Base-by-base conservation (phyloP, 306 rosid species). In the Bauhinia variegata region DNA sequence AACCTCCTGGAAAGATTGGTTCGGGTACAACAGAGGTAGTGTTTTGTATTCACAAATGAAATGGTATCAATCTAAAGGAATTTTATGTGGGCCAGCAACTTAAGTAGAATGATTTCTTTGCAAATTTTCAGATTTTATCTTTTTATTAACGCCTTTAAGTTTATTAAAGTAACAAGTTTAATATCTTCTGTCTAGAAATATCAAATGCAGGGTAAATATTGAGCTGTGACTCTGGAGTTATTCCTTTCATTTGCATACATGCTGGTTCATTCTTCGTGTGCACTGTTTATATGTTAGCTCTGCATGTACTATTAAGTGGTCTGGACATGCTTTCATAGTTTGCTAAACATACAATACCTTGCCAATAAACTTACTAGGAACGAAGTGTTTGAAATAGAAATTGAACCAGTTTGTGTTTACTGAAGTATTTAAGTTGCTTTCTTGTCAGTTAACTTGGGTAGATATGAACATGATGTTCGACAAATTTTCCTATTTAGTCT, bases 11-110 rank as follows among this genome's bases (percentile, higher is more conserved):
- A 73, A 93, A 84, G 88, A 91, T 89, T 49, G 80, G 75, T 84
- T 71, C 84, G 37, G 97, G 97, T 58, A 86, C 85, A 73, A 78
- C 89, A 15, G 95, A 93, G 98, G 98, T 93, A 86, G 47, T 78
- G 8, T 65, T 36, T 54, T 54, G 10, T 36, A 17, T 30, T 32
- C 28, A 67, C 48, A 33, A 76, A 68, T 34, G 17, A 15, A 63
- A 16, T 46, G 62, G 18, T 52, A 18, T 58, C 63, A 30, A 37
- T 36, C 62, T 28, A 30, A 54, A 63, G 57, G 59, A 34, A 5
- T 53, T 37, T 57, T 58, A 42, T 39, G 30, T 60, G 60, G 42
- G 53, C 19, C 50, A 16, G 18, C 65, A 36, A 38, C 74, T 33
- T 14, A 16, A 15, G 11, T 52, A 60, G 12, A 54, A 47, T 18